Evolutionary conservation across 208 protist species (phyloP).

Genomic region (Leishmania braziliensis): DNA sequence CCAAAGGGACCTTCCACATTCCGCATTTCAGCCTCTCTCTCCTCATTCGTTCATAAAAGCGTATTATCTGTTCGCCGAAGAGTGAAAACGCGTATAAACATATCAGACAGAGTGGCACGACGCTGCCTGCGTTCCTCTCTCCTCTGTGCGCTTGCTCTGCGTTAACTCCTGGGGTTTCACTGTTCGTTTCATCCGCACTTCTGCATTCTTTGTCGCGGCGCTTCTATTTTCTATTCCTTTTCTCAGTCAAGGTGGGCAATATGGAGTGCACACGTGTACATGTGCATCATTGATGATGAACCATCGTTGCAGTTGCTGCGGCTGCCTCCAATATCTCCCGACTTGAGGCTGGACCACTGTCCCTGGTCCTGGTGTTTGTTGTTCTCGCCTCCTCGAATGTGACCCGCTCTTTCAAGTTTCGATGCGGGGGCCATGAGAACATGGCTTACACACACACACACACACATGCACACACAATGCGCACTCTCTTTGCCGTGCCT

Average conservation of each 20-base stretch:
- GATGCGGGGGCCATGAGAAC: neutral
- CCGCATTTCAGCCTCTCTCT: neutral
- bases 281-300: neutral
- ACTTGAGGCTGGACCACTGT: neutral
- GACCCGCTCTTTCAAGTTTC: neutral
- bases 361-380: neutral
- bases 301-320: neutral
- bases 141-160: neutral
- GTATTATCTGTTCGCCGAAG: neutral
- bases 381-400: neutral
- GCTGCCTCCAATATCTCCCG: neutral
- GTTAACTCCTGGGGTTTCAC: neutral
- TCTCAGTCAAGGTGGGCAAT: neutral
- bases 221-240: neutral
- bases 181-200: neutral
- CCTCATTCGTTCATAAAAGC: neutral
- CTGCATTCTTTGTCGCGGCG: neutral
- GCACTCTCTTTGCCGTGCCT: neutral
- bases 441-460: neutral
- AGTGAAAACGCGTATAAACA: neutral
- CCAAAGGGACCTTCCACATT: neutral
- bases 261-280: neutral
- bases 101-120: neutral
- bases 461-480: neutral
- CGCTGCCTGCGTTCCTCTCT: neutral